Percentiles rank a stretch among this genome's conserved stretches.
Conservation (phyloP, 495 filamentous ascomycete species). For the Lophiostoma macrostomum region DNA sequence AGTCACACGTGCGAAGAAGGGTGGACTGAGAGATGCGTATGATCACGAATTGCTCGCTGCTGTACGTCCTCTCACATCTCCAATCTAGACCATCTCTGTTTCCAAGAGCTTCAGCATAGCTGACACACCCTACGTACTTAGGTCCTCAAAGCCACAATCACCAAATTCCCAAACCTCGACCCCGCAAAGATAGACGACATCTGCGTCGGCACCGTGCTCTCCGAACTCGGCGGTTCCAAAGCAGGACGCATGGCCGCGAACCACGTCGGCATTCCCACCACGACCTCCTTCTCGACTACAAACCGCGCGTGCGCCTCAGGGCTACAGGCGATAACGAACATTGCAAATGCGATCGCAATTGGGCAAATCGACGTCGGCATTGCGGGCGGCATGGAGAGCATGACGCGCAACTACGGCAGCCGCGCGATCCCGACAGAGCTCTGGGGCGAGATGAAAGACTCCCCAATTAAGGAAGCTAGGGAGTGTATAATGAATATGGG, state of each 20-base stretch:
- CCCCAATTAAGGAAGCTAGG: constrained; percentile 61
- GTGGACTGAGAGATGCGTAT: constrained; percentile 81
- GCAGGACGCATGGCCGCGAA: constrained; percentile 87
- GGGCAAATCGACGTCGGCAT: constrained; percentile 76
- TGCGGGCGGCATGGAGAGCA: constrained; percentile 88
- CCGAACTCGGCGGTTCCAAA: constrained; percentile 87
- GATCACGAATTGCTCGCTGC: constrained; percentile 81
- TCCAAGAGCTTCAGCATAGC: too few species aligned
- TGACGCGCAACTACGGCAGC: constrained; percentile 84
- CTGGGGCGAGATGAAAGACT: constrained; percentile 71
- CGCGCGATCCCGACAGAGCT: constrained; percentile 76
- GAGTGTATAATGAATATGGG: constrained; percentile 97
- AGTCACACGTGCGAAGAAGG: constrained; percentile 47
- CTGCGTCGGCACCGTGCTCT: constrained; percentile 80
- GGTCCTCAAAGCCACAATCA: constrained; percentile 76
- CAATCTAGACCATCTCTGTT: not conserved
- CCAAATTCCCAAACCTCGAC: constrained; percentile 70
- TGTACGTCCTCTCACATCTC: constrained; percentile 38
- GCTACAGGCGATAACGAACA: constrained; percentile 66
- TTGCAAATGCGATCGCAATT: constrained; percentile 67
- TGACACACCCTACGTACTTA: not conserved
- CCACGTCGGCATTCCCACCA: constrained; percentile 71
- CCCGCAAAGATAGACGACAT: constrained; percentile 73
- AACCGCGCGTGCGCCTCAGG: constrained; percentile 84
- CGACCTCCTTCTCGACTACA: constrained; percentile 74